phyloP scores from a whole-genome alignment of 257 asterid species.

The Plantago ovata region DNA sequence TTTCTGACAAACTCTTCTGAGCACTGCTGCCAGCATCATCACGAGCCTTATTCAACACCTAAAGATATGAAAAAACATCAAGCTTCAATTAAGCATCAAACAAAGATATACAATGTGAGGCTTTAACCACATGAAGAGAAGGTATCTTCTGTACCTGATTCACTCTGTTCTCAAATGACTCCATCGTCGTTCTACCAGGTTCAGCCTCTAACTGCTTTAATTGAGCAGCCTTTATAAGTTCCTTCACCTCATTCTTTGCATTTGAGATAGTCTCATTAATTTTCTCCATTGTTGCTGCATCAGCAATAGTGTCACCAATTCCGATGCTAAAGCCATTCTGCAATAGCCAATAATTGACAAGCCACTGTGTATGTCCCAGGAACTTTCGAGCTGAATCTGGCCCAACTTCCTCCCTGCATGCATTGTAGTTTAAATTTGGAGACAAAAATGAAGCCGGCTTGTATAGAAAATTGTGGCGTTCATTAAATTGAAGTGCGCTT shows the following conservation, averaged over 20 bases:
- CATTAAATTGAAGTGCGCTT: no score
- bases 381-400: slow-evolving; percentile 99
- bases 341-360: slow-evolving; percentile 97
- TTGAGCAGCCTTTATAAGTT: slow-evolving; percentile 65
- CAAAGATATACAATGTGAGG: neutral
- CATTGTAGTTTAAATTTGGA: slow-evolving; percentile 7
- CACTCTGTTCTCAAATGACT: slow-evolving; percentile 93
- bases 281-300: slow-evolving; percentile 84
- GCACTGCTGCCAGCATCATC: slow-evolving; percentile 99
- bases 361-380: slow-evolving; percentile 99
- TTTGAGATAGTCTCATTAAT: slow-evolving; percentile 76
- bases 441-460: no score
- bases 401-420: slow-evolving; percentile 96
- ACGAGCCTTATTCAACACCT: slow-evolving; percentile 99
- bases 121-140: neutral
- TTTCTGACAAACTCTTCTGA: slow-evolving; percentile 91
- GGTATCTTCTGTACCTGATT: slow-evolving; percentile 59
- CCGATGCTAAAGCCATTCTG: slow-evolving; percentile 96
- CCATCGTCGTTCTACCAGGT: slow-evolving; percentile 98
- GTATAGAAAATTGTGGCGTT: no score
- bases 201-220: slow-evolving; percentile 90
- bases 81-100: slow-evolving; percentile 3
- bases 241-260: slow-evolving; percentile 90
- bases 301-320: slow-evolving; percentile 99
- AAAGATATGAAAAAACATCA: slow-evolving; percentile 23